These are phyloP conservation scores for Chionographis japonica DNA, from an alignment of 106 monocot genomes.

Conservation along the genomic window DNA sequence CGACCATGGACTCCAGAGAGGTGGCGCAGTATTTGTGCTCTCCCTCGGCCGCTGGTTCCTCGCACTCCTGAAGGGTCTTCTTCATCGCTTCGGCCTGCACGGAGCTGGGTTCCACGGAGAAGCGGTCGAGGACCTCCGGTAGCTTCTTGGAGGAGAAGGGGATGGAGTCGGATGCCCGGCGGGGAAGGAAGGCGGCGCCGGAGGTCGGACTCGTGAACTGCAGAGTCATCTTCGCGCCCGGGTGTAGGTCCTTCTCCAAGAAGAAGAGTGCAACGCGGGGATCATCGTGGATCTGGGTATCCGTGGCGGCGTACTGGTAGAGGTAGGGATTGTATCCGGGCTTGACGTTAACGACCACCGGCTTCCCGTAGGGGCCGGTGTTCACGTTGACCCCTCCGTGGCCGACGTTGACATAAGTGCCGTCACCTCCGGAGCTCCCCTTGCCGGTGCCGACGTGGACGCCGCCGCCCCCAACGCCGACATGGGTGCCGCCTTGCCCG, in stretches of 20 bases:
- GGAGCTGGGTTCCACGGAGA: conserved; percentile 35
- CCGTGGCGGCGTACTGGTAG: conserved; percentile 39
- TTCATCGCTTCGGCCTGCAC: conserved; percentile 16
- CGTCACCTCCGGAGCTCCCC: conserved; percentile 7
- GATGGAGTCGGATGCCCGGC: conserved; percentile 24
- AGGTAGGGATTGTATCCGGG: conserved; percentile 11
- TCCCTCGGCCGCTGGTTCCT: conserved; percentile 22
- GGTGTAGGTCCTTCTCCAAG: conserved; percentile 48
- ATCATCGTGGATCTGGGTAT: conserved; percentile 45
- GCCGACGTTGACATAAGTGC: conserved; percentile 21
- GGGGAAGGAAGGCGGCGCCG: conserved; percentile 29
- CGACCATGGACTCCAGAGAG: conserved; percentile 75
- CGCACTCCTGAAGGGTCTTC: conserved; percentile 40
- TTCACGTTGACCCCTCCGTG: conserved; percentile 25
- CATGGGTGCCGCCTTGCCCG: conserved; percentile 2
- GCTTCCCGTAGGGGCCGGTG: conserved; percentile 12
- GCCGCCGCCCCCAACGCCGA: conserved; percentile 9
- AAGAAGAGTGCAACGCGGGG: conserved; percentile 42
- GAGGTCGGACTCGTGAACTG: conserved; percentile 28
- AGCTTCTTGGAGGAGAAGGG: conserved; percentile 47
- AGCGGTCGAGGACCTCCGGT: conserved; percentile 24
- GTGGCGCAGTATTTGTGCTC: conserved; percentile 47
- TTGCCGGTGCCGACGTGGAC: conserved; percentile 25
- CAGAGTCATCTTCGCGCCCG: conserved; percentile 36
- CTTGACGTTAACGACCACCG: conserved; percentile 1